Evolutionary conservation across 768 basidiomycete genomes (phyloP), one percentile per base, ranked within the genome.

Genomic region (Podaxis carcinomalis): DNA sequence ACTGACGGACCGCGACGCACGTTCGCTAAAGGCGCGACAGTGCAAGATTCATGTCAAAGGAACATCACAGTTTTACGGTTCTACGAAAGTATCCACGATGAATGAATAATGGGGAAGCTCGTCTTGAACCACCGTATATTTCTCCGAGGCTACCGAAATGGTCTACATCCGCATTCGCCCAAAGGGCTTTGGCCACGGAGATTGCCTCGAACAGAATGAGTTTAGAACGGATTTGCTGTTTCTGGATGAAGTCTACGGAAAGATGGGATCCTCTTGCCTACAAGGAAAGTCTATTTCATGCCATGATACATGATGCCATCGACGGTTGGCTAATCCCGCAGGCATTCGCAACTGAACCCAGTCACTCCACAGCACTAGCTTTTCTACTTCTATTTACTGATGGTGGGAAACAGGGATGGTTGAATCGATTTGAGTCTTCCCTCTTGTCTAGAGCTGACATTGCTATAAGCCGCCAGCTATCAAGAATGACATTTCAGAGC

Each of bases 111-210:
- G 14, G 42, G 42, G 42, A 44, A 44, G 19, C 16, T n/a, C 42
- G 5, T n/a, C 16, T 44, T n/a, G 37, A 6, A 37, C 11, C n/a
- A 57, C 55, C 55, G n/a, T 21, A 32, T 23, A 32, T 47, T 57
- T 57, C 35, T 49, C 44, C 28, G 46, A 5, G 25, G 16, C 28
- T 57, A 10, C 42, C 14, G 44, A 47, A 27, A 39, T 11, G 36
- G 49, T 4, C 10, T 27, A 52, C 46, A 23, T 16, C 44, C 51
- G 25, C 27, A 32, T 35, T 53, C 21, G 42, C 28, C 19, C 11
- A 59, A 32, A 32, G 57, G 37, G 51, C 28, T 46, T 46, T 44
- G n/a, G 14, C 52, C 40, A 35, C 51, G 59, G 51, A 53, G 59
- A 60, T 60, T 36, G 53, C 32, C 51, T 42, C 28, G 42, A 44